Evolutionary conservation across 2,329 filamentous ascomycete species (phyloP), one percentile per base, ranked within the genome.

Genomic region (Cytospora mali): DNA sequence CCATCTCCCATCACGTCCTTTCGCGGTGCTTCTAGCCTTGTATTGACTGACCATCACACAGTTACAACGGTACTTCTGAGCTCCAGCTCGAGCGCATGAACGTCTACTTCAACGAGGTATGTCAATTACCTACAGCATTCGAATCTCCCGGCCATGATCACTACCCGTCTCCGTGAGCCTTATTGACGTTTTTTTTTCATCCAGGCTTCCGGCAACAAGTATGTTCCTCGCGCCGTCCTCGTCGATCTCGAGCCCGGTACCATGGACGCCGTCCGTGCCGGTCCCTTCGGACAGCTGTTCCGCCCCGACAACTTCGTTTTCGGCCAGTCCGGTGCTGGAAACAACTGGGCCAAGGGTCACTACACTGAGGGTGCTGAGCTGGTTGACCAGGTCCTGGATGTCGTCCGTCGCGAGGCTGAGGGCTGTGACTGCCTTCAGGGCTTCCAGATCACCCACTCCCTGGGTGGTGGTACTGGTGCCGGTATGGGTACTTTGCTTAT

Each of bases 291-390:
- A 73, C 91, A 97, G 85, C 93, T 99, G 72, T 98, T 99, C 93
- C 93, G 95, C 70, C 95, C 95, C 78, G 95, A 99, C 85, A 99
- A 98, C 90, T 98, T 98, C 83, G 93, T 98, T 77, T 98, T 98
- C 81, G 95, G 95, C 74, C 95, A 98, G 85, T 98, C 95, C 74
- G 94, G 95, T 87, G 95, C 95, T 79, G 95, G 95, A 83, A 99
- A 99, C 92, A 98, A 98, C 89, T 99, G 95, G 95, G 95, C 95
- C 81, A 99, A 98, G 90, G 95, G 95, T 84, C 95, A 99, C 81
- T 99, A 99, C 88, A 99, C 95, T 70, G 95, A 99, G 85, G 95
- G 95, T 88, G 95, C 95, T 72, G 95, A 99, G 85, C 88, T 98
- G 68, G 95, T 99, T 72, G 95, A 99, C 85, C 87, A 97, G 76